phyloP scores from a whole-genome alignment of 345 rosid genomes.

The Arabis hirsuta region DNA sequence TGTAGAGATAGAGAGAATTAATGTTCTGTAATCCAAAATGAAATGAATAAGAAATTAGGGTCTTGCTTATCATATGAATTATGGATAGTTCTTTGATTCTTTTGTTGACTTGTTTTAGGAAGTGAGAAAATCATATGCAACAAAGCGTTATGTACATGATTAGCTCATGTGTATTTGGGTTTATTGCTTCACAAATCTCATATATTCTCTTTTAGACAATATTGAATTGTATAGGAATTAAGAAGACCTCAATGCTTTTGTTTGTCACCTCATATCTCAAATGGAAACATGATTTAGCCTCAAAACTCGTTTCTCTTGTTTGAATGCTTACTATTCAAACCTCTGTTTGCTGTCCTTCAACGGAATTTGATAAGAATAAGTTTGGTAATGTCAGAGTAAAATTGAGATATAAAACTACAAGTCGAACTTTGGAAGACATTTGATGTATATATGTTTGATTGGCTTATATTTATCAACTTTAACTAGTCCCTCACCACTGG shows the following conservation, averaged over 20 bases:
- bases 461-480: constrained; percentile 16
- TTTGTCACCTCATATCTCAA: background rate
- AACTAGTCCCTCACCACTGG: constrained; percentile 10
- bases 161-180: background rate
- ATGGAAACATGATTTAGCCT: background rate
- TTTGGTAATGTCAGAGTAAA: background rate
- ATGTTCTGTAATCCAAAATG: too few species aligned
- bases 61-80: background rate
- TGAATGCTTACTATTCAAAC: background rate
- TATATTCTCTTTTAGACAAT: background rate
- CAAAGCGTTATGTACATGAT: background rate
- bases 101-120: background rate
- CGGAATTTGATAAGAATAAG: background rate
- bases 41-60: background rate
- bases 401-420: background rate
- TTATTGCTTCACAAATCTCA: constrained; percentile 1
- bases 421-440: background rate
- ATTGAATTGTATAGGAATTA: background rate
- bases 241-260: background rate
- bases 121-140: background rate
- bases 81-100: too few species aligned
- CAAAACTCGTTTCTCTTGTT: constrained; percentile 2
- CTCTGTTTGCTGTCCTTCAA: constrained; percentile 16
- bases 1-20: background rate
- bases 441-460: background rate